Conservation (phyloP, 305 asterid species). For the Stenogyne calaminthoides region DNA sequence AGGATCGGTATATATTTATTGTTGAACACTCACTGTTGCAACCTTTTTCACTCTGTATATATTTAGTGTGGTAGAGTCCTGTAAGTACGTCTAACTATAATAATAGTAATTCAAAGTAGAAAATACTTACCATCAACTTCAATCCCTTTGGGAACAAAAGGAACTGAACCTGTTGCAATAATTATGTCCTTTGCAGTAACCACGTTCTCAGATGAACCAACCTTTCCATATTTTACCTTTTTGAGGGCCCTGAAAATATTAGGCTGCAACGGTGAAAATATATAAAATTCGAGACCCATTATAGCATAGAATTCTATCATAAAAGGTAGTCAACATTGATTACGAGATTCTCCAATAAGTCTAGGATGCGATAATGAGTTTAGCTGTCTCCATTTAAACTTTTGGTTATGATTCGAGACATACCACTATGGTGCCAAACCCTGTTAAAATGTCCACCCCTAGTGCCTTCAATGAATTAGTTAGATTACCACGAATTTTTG, state of each 20-base stretch:
- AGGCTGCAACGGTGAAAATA: conserved; percentile 7
- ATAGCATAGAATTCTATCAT: background rate
- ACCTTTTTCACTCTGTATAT: too few relatives aligned
- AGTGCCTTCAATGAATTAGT: conserved; percentile 73
- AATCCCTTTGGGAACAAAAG: conserved; percentile 74
- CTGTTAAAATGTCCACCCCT: conserved; percentile 73
- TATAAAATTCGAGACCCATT: conserved; percentile 7
- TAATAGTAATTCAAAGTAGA: conserved; percentile 4
- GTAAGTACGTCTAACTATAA: background rate
- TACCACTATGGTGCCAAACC: conserved; percentile 59
- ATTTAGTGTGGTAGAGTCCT: background rate
- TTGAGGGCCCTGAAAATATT: conserved; percentile 56
- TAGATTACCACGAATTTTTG: conserved; percentile 61
- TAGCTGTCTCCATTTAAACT: background rate
- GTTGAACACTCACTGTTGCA: too few relatives aligned
- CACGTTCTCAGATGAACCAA: conserved; percentile 46
- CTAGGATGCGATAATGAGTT: conserved; percentile 13
- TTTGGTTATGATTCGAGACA: conserved; percentile 14
- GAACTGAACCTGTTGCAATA: conserved; percentile 79
- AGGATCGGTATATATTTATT: background rate
- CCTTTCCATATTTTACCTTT: conserved; percentile 59
- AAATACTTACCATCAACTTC: conserved; percentile 69
- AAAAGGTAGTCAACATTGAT: background rate
- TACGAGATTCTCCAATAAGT: conserved; percentile 4
- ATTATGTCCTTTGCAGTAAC: conserved; percentile 69